A percentile compares a stretch with the other conserved stretches of the same genome.
Conservation (phyloP, 148 eudicot species). For the Drosera capensis region DNA sequence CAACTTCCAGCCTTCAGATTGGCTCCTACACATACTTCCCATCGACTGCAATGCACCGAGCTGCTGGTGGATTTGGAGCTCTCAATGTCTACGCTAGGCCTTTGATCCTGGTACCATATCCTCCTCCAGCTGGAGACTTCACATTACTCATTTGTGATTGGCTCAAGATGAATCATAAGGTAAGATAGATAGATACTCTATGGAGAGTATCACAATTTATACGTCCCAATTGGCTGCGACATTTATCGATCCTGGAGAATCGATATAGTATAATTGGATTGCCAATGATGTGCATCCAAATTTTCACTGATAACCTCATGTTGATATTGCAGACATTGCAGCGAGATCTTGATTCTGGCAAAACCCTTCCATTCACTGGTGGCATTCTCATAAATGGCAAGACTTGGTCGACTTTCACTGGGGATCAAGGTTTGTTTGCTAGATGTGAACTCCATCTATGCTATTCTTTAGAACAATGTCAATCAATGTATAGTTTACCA, state of each 20-base stretch:
- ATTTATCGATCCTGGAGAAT: too few species aligned
- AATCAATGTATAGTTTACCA: too few species aligned
- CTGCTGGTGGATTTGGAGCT: constrained; percentile 88
- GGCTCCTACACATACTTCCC: constrained; percentile 92
- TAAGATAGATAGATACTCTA: constrained; percentile 10
- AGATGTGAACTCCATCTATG: not conserved
- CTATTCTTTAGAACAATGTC: not conserved
- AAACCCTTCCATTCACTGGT: constrained; percentile 45
- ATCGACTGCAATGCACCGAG: constrained; percentile 64
- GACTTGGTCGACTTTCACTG: constrained; percentile 37
- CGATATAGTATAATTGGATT: not conserved
- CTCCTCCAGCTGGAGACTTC: constrained; percentile 61
- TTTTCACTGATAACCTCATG: not conserved
- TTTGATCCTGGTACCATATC: constrained; percentile 66
- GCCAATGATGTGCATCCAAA: not conserved
- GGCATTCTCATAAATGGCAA: constrained; percentile 72
- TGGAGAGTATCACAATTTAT: too few species aligned
- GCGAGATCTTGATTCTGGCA: constrained; percentile 54
- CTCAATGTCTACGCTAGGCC: constrained; percentile 72
- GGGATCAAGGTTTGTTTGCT: constrained; percentile 50
- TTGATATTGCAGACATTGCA: constrained; percentile 49
- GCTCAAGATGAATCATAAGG: constrained; percentile 65
- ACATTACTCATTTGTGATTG: constrained; percentile 84
- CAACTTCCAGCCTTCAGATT: constrained; percentile 74
- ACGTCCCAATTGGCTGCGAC: too few species aligned